Evolutionary conservation across 2,329 filamentous ascomycete genomes (phyloP).

Genomic region (Talaromyces islandicus): DNA sequence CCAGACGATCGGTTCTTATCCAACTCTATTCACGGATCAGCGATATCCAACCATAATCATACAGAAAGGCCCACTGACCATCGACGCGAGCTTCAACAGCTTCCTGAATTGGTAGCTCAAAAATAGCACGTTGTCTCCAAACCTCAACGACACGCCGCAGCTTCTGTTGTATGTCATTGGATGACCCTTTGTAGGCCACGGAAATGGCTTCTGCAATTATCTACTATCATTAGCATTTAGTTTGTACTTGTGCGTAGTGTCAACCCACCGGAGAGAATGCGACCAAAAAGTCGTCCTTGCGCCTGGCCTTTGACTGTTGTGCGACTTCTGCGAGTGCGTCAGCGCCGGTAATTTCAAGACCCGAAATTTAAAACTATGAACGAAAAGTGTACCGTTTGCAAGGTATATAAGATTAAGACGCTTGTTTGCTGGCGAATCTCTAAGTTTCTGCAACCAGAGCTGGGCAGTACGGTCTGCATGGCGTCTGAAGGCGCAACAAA

Average conservation of each 20-base stretch:
- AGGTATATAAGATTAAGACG: conserved; percentile 89
- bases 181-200: conserved; percentile 83
- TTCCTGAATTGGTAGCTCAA: conserved; percentile 71
- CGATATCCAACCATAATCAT: not conserved
- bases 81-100: conserved; percentile 74
- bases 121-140: conserved; percentile 82
- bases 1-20: conserved; percentile 49
- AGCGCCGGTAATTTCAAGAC: conserved; percentile 10
- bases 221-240: conserved; percentile 27
- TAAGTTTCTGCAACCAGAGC: conserved; percentile 84
- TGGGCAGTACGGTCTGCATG: conserved; percentile 88
- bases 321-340: conserved; percentile 65
- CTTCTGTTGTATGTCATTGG: conserved; percentile 80
- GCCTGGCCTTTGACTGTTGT: conserved; percentile 88
- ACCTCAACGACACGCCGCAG: conserved; percentile 86
- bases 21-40: conserved; percentile 39
- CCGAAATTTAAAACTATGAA: not conserved
- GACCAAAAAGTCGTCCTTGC: conserved; percentile 85
- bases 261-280: conserved; percentile 70
- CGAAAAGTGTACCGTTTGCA: conserved; percentile 68
- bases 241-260: not conserved
- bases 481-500: conserved; percentile 52
- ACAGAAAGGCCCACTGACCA: conserved; percentile 49
- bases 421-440: conserved; percentile 79
- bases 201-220: conserved; percentile 86